These are phyloP conservation scores for Fusarium concolor DNA, from an alignment of 2,329 filamentous ascomycete genomes.

Conservation along the genomic window DNA sequence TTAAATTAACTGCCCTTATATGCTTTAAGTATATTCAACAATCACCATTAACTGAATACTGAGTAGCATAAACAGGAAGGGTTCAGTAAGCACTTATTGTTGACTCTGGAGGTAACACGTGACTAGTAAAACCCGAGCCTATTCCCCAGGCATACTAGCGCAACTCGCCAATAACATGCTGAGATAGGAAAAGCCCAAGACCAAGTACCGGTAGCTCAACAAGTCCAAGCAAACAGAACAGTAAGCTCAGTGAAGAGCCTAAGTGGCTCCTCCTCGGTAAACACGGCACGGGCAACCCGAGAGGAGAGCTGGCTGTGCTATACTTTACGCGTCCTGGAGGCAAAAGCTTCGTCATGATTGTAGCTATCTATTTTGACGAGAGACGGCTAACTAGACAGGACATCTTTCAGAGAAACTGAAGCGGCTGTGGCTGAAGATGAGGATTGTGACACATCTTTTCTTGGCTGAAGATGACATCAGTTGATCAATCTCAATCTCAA, in stretches of 20 bases:
- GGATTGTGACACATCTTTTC: neutral
- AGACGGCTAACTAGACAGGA: neutral
- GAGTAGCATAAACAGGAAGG: too few relatives aligned
- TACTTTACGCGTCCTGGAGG: neutral
- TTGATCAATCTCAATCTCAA: neutral
- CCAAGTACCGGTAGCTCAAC: too few relatives aligned
- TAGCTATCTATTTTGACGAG: neutral
- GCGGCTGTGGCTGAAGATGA: conserved; percentile 3
- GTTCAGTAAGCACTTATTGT: too few relatives aligned
- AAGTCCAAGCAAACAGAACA: neutral
- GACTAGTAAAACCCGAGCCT: neutral
- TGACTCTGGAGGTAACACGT: neutral
- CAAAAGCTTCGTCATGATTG: conserved; percentile 1
- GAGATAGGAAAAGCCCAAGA: too few relatives aligned
- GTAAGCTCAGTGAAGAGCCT: too few relatives aligned
- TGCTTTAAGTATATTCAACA: too few relatives aligned
- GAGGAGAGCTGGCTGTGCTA: neutral
- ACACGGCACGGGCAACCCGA: conserved; percentile 4
- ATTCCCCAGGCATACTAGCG: neutral
- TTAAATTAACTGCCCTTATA: too few relatives aligned
- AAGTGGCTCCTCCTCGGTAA: neutral
- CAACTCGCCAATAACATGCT: too few relatives aligned
- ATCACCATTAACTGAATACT: too few relatives aligned
- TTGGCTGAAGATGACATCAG: conserved; percentile 15
- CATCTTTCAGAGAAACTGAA: neutral